Percentiles rank a stretch among this genome's conserved stretches.
These are phyloP conservation scores for Heliamphora exappendiculata DNA, from an alignment of 148 eudicot genomes.

Conservation along the genomic window DNA sequence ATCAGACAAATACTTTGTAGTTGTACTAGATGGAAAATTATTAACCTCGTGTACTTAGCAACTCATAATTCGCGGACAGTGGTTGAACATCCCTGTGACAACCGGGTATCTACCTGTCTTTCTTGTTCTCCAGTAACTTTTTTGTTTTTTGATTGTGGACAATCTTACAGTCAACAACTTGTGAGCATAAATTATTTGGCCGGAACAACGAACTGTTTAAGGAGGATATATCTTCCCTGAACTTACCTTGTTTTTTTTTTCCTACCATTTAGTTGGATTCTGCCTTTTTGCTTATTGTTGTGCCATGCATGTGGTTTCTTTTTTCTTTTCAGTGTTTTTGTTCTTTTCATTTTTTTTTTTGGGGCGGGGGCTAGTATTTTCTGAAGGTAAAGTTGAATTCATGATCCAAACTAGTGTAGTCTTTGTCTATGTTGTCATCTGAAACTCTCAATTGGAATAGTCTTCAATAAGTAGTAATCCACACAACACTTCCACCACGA, in stretches of 20 bases:
- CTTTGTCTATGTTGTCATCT: not conserved
- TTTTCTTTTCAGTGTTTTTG: not conserved
- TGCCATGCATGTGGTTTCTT: not conserved
- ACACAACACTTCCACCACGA: no score
- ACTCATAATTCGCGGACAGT: not conserved
- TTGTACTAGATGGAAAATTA: not conserved
- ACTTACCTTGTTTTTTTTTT: not conserved
- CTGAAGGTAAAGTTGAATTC: not conserved
- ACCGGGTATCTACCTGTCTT: not conserved
- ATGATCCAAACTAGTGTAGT: not conserved
- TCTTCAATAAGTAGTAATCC: not conserved
- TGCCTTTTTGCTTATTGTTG: not conserved
- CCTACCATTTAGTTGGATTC: no score
- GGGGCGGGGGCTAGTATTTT: not conserved
- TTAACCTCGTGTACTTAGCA: not conserved
- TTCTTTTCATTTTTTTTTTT: not conserved
- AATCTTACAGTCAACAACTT: not conserved
- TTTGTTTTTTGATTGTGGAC: not conserved
- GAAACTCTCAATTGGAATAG: not conserved
- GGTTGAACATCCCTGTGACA: not conserved
- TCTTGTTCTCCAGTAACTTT: not conserved
- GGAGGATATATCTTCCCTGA: not conserved
- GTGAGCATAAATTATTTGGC: not conserved
- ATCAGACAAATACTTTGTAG: not conserved
- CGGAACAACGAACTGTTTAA: not conserved